Evolutionary conservation across 495 filamentous ascomycete species (phyloP), one percentile per base, ranked within the genome.

Genomic region (Filosporella fistucella): DNA sequence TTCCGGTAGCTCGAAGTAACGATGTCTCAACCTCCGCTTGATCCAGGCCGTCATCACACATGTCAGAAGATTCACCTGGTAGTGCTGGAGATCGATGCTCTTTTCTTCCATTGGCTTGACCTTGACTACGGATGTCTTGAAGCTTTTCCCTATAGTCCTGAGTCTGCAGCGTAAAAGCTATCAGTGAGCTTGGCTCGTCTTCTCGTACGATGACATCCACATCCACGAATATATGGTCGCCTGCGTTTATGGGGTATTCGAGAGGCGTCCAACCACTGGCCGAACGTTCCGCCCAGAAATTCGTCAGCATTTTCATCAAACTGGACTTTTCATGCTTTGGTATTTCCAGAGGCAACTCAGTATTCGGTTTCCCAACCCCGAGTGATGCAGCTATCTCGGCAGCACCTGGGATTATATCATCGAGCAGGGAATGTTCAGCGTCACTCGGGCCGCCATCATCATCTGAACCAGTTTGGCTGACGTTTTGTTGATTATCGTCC

Each of bases 231-330:
- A 97, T 87, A 62, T 99, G 93, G 63, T 97, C 94, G 33, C 79
- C 84, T 12, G 85, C 76, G 56, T 82, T 86, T 48, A 96, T 74
- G 10, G 94, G 94, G 58, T 97, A 99, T 18, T 97, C 94, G 20
- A 99, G 74, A 21, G 84, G 79, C n/a, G 86, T 73, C 94, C 94
- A 99, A 35, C 91, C 90, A 67, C 88, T 96, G 32, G 94, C 89
- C 17, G 93, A 96, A 34, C 93, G 82, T 62, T 97, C 93, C 16
- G 93, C 94, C 94, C 94, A 99, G 67, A 99, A 99, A 48, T 90
- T 95, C 9, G 86, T 90, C 42, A 99, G 71, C 72, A 96, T 88
- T 55, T 91, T 95, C 81, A 97, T 82, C 42, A 96, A 75, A 16
- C 89, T 95, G 45, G 80, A 88, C 57, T 89, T 88, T 58, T 96